Base-by-base conservation (phyloP, 176 grass and related monocot species). In the Avena eriantha region DNA sequence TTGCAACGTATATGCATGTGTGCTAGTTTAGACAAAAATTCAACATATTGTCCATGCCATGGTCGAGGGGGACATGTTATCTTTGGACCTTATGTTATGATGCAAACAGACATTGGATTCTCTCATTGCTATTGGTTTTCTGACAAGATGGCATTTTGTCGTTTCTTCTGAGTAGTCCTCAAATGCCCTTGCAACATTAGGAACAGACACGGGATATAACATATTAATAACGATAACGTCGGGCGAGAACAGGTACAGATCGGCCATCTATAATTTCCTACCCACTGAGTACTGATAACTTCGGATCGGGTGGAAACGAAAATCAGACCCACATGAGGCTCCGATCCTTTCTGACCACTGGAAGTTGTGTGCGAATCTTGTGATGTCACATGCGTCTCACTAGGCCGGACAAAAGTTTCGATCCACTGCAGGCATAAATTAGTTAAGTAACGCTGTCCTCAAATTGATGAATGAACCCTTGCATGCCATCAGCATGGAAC, bases 371-470 rank as follows among this genome's bases (percentile, higher is more conserved):
- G 75, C 29, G 50, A 61, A 61, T 80, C 82, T 75, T 53, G 58
- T 87, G 76, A 84, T 50, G 73, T 67, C 75, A 87, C 67, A 87
- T 87, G 85, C 11, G 75, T 5, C 48, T 58, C 88, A 71, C 80
- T 65, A 34, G 15, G 39, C 70, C 36, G 1, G 68, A 80, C 76
- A 84, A 69, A 73, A 12, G 85, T 86, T 60, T n/a, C 16, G 59
- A 87, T 80, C 58, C 17, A 73, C 53, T 23, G 15, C 71, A 48
- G 51, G 21, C 15, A 45, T 87, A 68, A 82, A 80, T 31, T 78
- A 86, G 14, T 31, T 79, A 45, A 72, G 2, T 56, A 10, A 23
- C 17, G 5, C 5, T 51, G 65, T 16, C 79, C 12, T 14, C 45
- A 76, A 24, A 45, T 36, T 54, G 53, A 43, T 61, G 33, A 69